phyloP scores from a whole-genome alignment of 225 moss, liverwort and hornwort genomes.

The Pleurozium schreberi region DNA sequence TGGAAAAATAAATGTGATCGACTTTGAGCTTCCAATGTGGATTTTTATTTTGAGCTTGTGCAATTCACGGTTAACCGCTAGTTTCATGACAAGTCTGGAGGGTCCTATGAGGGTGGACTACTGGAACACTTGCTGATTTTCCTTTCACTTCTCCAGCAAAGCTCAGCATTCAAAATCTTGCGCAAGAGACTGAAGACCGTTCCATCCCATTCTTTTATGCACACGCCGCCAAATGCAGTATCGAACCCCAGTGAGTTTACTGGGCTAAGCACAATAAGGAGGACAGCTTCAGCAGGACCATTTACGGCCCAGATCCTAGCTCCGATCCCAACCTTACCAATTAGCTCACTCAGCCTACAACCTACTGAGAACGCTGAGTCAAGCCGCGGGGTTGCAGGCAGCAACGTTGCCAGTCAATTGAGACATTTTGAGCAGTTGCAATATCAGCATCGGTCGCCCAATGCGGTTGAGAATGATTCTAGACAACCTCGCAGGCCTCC shows the following conservation, averaged over 20 bases:
- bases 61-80: background rate
- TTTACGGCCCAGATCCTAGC: slow-evolving; percentile 61
- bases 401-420: slow-evolving; percentile 58
- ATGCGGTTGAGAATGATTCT: background rate
- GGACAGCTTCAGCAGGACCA: slow-evolving; percentile 64
- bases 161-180: slow-evolving; percentile 86
- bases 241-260: slow-evolving; percentile 40
- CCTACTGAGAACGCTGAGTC: slow-evolving; percentile 46
- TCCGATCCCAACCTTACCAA: slow-evolving; percentile 11
- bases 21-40: background rate
- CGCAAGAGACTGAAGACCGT: slow-evolving; percentile 76
- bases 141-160: slow-evolving; percentile 45
- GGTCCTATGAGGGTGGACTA: background rate
- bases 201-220: slow-evolving; percentile 54
- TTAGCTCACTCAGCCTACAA: slow-evolving; percentile 1
- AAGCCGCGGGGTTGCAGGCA: slow-evolving; percentile 25
- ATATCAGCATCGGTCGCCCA: slow-evolving; percentile 19
- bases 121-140: background rate
- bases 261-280: slow-evolving; percentile 48
- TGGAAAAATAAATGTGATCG: background rate
- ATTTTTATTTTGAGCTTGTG: background rate
- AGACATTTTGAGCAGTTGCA: slow-evolving; percentile 82
- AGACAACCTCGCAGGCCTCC: slow-evolving; percentile 19
- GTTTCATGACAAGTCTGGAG: background rate
- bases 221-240: slow-evolving; percentile 20